A percentile compares a stretch with the other conserved stretches of the same genome.
These are phyloP conservation scores for Tolypocladium nubicola DNA, from an alignment of 2,329 filamentous ascomycete genomes.

Conservation along the genomic window DNA sequence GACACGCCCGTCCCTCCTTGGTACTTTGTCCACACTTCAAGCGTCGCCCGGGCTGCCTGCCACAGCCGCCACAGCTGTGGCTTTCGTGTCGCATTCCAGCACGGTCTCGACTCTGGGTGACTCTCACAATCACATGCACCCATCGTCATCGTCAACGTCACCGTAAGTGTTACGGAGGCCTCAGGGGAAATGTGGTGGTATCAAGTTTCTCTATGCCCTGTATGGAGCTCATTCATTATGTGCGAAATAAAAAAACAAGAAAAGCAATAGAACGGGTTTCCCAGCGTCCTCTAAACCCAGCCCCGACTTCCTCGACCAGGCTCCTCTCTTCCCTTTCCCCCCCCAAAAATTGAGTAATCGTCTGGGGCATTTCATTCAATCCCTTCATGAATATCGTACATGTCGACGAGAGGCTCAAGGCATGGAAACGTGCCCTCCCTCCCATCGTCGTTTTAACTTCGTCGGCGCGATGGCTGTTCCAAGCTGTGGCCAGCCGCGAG, in stretches of 20 bases:
- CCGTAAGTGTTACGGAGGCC: neutral
- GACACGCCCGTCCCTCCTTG: neutral
- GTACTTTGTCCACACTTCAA: neutral
- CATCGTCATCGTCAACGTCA: neutral
- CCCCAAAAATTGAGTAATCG: neutral
- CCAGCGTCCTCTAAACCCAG: neutral
- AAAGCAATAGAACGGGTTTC: neutral
- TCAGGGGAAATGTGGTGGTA: neutral
- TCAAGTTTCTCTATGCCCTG: neutral
- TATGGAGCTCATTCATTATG: neutral
- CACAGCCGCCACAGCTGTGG: neutral
- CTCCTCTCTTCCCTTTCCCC: neutral
- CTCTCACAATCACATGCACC: neutral
- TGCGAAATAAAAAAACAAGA: neutral
- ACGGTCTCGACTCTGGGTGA: neutral
- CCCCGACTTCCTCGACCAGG: neutral
- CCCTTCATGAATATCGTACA: slow-evolving; percentile 2
- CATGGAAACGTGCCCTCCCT: neutral
- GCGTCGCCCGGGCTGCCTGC: neutral
- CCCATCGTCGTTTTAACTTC: neutral
- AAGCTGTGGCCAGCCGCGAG: neutral
- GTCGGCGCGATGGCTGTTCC: neutral
- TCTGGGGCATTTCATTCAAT: neutral
- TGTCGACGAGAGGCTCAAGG: neutral
- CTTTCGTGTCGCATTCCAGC: neutral